Evolutionary conservation across 345 rosid species (phyloP).

Genomic region (Moringa oleifera): DNA sequence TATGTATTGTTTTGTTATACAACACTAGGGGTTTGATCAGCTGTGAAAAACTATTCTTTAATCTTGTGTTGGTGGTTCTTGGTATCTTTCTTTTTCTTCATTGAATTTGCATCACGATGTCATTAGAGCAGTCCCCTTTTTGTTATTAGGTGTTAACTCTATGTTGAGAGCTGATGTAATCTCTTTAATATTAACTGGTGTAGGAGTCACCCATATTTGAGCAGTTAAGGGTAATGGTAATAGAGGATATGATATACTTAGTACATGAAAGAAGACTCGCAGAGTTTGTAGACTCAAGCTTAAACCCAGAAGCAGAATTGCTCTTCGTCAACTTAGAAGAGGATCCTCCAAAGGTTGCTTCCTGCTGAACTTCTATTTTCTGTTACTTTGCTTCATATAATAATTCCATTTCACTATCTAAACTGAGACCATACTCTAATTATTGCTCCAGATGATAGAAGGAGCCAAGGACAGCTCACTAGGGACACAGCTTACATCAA

Average conservation of each 20-base stretch:
- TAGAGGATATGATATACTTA: constrained; percentile 91
- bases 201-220: constrained; percentile 56
- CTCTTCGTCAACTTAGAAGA: constrained; percentile 67
- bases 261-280: constrained; percentile 52
- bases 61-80: background rate
- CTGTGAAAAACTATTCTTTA: background rate
- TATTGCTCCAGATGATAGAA: constrained; percentile 49
- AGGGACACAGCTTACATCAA: constrained; percentile 44
- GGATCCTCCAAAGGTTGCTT: constrained; percentile 87
- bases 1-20: background rate
- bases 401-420: constrained; percentile 3
- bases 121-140: background rate
- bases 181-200: background rate
- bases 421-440: constrained; percentile 12
- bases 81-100: background rate
- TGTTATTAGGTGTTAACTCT: background rate
- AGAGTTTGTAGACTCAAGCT: constrained; percentile 48
- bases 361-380: constrained; percentile 1
- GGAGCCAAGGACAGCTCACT: constrained; percentile 36
- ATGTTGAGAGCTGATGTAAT: background rate
- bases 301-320: constrained; percentile 44
- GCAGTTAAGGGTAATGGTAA: constrained; percentile 62
- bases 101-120: background rate
- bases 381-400: constrained; percentile 1
- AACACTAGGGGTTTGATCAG: background rate